Percentiles rank a stretch among this genome's conserved stretches.
Evolutionary conservation across 495 filamentous ascomycete genomes (phyloP).

Genomic region (Annulohypoxylon bovei): DNA sequence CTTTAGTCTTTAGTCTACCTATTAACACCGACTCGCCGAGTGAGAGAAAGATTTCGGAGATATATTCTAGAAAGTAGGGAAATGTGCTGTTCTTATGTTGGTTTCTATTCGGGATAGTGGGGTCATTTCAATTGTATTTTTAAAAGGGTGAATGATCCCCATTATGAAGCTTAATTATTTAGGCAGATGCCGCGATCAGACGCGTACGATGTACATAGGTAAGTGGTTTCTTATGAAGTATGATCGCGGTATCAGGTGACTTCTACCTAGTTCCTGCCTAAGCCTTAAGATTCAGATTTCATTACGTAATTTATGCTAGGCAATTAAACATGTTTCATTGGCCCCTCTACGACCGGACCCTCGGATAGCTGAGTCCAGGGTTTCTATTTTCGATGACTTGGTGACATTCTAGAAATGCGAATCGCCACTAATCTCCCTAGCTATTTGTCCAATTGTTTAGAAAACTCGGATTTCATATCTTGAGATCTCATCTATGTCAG

Average conservation of each 20-base stretch:
- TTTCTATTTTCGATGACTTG: constrained; percentile 4
- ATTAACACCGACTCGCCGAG: not conserved
- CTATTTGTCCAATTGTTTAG: not conserved
- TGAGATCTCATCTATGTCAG: not conserved
- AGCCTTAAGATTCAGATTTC: not conserved
- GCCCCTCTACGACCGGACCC: constrained; percentile 10
- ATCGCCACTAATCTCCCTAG: not conserved
- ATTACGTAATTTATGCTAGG: constrained; percentile 10
- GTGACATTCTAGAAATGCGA: constrained; percentile 14
- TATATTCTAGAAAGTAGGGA: not conserved
- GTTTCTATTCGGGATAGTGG: not conserved
- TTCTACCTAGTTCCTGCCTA: not conserved
- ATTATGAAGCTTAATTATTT: not conserved
- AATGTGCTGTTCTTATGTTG: not conserved
- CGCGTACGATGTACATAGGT: constrained; percentile 37
- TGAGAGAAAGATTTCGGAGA: not conserved
- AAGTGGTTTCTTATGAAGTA: constrained; percentile 15
- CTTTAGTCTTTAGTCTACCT: not conserved
- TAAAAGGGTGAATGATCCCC: not conserved
- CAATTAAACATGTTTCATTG: constrained; percentile 42
- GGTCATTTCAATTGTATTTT: not conserved
- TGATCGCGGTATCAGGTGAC: constrained; percentile 38
- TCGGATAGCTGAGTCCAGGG: constrained; percentile 19
- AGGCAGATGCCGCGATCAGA: constrained; percentile 15
- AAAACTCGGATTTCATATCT: not conserved